phyloP scores from a whole-genome alignment of 164 flowering plant species.

The Tetracentron sinense region DNA sequence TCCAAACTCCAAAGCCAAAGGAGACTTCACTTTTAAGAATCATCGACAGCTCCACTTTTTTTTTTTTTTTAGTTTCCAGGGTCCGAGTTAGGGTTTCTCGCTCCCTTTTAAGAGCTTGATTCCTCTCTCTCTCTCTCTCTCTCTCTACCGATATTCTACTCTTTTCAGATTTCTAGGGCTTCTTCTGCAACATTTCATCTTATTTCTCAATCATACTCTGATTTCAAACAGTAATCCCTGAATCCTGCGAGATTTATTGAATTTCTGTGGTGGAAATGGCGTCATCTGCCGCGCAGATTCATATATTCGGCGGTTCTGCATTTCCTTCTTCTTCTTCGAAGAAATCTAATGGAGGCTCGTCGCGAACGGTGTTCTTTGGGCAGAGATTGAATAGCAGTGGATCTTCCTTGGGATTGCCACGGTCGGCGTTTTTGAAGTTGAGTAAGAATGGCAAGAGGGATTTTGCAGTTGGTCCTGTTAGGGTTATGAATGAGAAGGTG shows the following conservation, averaged over 20 bases:
- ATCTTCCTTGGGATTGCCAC: constrained; percentile 10
- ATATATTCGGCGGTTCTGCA: constrained; percentile 30
- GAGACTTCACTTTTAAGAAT: background rate
- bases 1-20: background rate
- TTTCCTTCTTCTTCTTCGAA: constrained; percentile 18
- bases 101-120: background rate
- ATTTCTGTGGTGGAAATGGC: too few species aligned
- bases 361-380: constrained; percentile 35
- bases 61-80: background rate
- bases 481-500: constrained; percentile 54
- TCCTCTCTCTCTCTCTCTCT: background rate
- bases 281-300: constrained; percentile 44
- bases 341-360: background rate
- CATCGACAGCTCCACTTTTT: background rate
- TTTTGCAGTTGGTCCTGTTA: constrained; percentile 24
- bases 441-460: constrained; percentile 9
- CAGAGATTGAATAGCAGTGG: constrained; percentile 11
- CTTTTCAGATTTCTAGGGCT: background rate
- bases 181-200: too few species aligned
- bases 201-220: background rate
- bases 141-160: background rate
- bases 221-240: background rate
- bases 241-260: background rate
- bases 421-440: constrained; percentile 19
- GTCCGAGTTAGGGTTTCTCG: background rate